These are phyloP conservation scores for Gardenia jasminoides DNA, from an alignment of 257 asterid genomes.

Conservation along the genomic window DNA sequence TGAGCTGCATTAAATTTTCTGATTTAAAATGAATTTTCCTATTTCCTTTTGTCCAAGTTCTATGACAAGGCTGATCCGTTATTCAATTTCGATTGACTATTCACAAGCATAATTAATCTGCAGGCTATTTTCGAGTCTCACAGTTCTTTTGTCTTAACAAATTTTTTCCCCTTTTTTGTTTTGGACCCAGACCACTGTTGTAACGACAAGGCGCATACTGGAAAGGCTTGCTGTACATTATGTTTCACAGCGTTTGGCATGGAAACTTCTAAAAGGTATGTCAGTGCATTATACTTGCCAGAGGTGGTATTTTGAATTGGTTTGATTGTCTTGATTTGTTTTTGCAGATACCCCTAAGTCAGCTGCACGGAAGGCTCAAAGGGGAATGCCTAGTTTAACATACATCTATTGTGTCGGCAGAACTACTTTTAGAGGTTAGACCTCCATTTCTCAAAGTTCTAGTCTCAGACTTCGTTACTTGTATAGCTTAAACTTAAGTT, in stretches of 20 bases:
- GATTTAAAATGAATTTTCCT: conserved; percentile 5
- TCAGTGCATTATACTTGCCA: not conserved
- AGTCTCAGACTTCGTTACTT: not conserved
- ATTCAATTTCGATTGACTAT: not conserved
- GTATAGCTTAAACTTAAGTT: conserved; percentile 11
- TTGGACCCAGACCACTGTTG: conserved; percentile 58
- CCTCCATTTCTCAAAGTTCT: not conserved
- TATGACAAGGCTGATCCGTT: not conserved
- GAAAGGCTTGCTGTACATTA: conserved; percentile 83
- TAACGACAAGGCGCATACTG: conserved; percentile 74
- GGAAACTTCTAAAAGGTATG: conserved; percentile 95
- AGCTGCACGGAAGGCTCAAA: conserved; percentile 82
- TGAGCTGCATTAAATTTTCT: not conserved
- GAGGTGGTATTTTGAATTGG: not conserved
- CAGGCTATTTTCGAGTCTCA: not conserved
- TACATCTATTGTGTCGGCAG: conserved; percentile 56
- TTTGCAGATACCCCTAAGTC: conserved; percentile 76
- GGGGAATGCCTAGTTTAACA: conserved; percentile 54
- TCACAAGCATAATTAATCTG: not conserved
- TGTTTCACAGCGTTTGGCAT: conserved; percentile 85
- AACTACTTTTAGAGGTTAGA: conserved; percentile 85
- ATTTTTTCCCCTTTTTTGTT: conserved; percentile 15
- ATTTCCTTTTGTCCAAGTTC: not conserved
- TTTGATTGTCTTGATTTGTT: conserved; percentile 10
- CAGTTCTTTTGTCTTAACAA: not conserved